Base-by-base conservation (phyloP, 202 grass and related monocot species). In the Cymbopogon flexuosus region DNA sequence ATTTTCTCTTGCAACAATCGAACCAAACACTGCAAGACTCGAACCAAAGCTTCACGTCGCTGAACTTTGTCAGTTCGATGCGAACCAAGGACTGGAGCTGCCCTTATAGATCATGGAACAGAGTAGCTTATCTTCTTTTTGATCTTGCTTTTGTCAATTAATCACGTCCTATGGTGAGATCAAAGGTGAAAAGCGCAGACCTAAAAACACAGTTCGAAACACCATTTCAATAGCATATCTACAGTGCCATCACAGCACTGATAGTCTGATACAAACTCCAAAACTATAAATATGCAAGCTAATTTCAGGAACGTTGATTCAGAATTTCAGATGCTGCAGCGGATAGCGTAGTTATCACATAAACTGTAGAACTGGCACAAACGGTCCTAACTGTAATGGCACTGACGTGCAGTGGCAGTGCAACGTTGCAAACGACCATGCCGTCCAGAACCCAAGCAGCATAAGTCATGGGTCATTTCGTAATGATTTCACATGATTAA, bases 401-500 rank as follows among this genome's bases (percentile, higher is more conserved):
- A 57, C 30, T 21, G 71, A 73, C 29, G 30, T 2, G 47, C 47
- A 14, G 9, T 21, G 70, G 47, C 30, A 14, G 9, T 35, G 70
- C 27, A 34, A 5, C 70, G 16, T 36, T 54, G 46, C 47, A 22
- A 56, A 56, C 16, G 47, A 36, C 70, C 70, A 73, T 73, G 47
- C 70, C 16, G 30, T 56, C 45, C 27, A 72, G 70, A 6, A 52
- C 29, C 46, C 5, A 54, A 54, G 70, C 70, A 56, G 46, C 16
- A 56, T 7, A 3, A 35, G 45, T 9, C 70, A 12, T 52, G 46
- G 29, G 70, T 56, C 70, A 73, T 62, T 40, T 7, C 65, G 58
- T 19, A 72, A 87, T 77, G 72, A 87, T 82, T 63, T 78, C 2
- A 3, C 36, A n/a, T 74, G 75, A 54, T 62, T 62, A 74, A 21